phyloP scores from a whole-genome alignment of 305 asterid species.

The Fraxinus platypoda region DNA sequence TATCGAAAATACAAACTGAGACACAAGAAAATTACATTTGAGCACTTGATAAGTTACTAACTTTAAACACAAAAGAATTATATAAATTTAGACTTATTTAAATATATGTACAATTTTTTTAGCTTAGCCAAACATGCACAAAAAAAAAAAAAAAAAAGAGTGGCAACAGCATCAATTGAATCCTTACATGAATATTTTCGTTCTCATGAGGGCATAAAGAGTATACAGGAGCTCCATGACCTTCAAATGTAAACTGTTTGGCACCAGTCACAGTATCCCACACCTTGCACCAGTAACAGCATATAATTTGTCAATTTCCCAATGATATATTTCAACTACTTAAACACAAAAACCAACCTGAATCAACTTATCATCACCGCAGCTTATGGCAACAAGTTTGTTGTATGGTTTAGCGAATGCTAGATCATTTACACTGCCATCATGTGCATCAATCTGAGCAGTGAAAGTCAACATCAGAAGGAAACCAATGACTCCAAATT shows the following conservation, averaged over 20 bases:
- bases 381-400: slow-evolving; percentile 46
- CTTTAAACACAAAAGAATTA: background rate
- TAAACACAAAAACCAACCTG: slow-evolving; percentile 33
- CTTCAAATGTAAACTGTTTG: slow-evolving; percentile 54
- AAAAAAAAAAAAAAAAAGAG: background rate
- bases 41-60: background rate
- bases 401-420: slow-evolving; percentile 50
- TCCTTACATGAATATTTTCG: slow-evolving; percentile 45
- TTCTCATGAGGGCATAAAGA: slow-evolving; percentile 55
- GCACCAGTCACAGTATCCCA: slow-evolving; percentile 60
- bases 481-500: background rate
- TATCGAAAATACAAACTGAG: slow-evolving; percentile 56
- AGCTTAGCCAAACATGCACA: background rate
- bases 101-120: background rate
- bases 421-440: slow-evolving; percentile 62
- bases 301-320: slow-evolving; percentile 22
- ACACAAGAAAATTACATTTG: background rate
- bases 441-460: slow-evolving; percentile 63
- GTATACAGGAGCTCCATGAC: slow-evolving; percentile 64
- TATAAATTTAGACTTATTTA: background rate
- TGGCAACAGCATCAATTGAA: background rate
- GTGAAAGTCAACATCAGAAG: slow-evolving; percentile 12
- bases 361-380: slow-evolving; percentile 70
- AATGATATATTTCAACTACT: background rate
- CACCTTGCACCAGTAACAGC: slow-evolving; percentile 33